Base-by-base conservation (phyloP, 208 protist species). In the Trypanosoma caninum region DNA sequence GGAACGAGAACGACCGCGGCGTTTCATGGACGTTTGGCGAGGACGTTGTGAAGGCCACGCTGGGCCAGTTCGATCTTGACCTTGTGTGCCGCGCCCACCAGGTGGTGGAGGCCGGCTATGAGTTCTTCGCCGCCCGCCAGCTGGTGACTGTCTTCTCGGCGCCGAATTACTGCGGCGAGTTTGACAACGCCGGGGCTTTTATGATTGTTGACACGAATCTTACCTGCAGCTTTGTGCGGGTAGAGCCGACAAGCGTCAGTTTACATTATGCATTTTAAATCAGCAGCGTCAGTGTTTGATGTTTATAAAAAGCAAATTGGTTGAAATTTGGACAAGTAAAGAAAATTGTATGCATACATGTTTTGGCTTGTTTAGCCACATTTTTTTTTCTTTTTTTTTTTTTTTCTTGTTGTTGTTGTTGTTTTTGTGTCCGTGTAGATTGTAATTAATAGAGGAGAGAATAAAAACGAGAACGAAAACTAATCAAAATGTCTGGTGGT, bases 141-240 rank as follows among this genome's bases (percentile, higher is more conserved):
- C 84, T 99, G 37, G 97, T 99, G 25, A 99, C 98, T 0, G 59
- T 99, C 5, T 99, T 99, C 77, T 97, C 87, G 0, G 98, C 45
- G 3, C 45, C 45, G 7, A 50, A 50, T 98, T 99, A 99, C 78
- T 99, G 96, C 74, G 96, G 95, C 38, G 97, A 99, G 73, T 99
- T 99, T 69, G 97, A 99, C 74, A 99, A 99, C 74, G 90, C 95
- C 8, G 98, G 97, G 11, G 97, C 98, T 1, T 97, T 99, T 78
- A 97, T 99, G 94, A 89, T 71, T 52, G 93, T 99, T 0, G 93
- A 98, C 61, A 92, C 97, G 35, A 89, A 93, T 23, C 66, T 98
- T 1, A 95, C 97, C 81, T 98, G 97, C 66, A 71, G 71, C 59
- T 65, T 77, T 63, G 33, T 55, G 14, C 55, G 74, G 46, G 55